phyloP scores from a whole-genome alignment of 2,329 filamentous ascomycete genomes.

The Talaromyces piceae region DNA sequence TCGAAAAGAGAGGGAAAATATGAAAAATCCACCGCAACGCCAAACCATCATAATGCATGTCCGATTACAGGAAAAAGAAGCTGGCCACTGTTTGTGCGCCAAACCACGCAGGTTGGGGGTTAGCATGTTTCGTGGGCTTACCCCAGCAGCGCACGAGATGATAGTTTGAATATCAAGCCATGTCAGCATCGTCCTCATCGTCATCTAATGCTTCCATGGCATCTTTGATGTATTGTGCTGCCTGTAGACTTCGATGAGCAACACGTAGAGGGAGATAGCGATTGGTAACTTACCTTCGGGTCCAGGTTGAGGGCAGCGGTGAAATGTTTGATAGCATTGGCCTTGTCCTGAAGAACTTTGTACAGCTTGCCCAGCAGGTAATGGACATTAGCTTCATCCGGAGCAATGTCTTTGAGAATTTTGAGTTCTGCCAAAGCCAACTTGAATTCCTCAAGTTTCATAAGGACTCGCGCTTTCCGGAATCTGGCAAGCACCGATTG shows the following conservation, averaged over 20 bases:
- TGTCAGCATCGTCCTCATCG: conserved; percentile 54
- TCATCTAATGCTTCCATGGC: conserved; percentile 81
- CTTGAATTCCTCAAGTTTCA: conserved; percentile 63
- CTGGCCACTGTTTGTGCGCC: conserved; percentile 6
- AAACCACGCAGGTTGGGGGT: conserved; percentile 4
- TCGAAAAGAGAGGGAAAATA: not conserved
- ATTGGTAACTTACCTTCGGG: conserved; percentile 65
- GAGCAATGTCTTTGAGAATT: conserved; percentile 81
- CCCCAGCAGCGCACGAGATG: conserved; percentile 1
- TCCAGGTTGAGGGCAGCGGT: conserved; percentile 93
- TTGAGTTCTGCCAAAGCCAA: conserved; percentile 75
- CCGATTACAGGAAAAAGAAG: conserved; percentile 6
- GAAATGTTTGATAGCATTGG: conserved; percentile 82
- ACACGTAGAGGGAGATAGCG: conserved; percentile 13
- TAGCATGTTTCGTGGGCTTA: not conserved
- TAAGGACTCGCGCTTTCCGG: conserved; percentile 82
- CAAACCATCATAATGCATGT: conserved; percentile 11
- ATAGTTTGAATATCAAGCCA: conserved; percentile 27
- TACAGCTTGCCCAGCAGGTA: conserved; percentile 71
- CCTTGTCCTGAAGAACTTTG: conserved; percentile 53
- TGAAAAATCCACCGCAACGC: conserved; percentile 8
- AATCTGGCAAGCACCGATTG: conserved; percentile 76
- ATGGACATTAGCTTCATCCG: conserved; percentile 92
- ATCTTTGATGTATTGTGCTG: conserved; percentile 89
- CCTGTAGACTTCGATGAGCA: conserved; percentile 44